Evolutionary conservation across 495 filamentous ascomycete genomes (phyloP).

Genomic region (Penicillium subrubescens): DNA sequence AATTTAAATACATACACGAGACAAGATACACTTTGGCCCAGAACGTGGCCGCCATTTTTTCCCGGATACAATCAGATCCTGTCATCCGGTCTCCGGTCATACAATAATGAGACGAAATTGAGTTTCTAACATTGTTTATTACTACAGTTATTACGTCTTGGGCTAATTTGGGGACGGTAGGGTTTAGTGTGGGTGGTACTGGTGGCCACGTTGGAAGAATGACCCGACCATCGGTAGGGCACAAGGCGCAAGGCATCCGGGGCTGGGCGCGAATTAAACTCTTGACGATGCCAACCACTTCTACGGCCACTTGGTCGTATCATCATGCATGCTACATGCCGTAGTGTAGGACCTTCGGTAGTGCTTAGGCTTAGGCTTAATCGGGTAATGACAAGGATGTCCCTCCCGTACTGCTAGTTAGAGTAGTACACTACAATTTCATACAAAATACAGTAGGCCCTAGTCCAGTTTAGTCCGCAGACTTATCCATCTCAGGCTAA

Average conservation of each 20-base stretch:
- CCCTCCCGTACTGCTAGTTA: background rate
- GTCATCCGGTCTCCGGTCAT: background rate
- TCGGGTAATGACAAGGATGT: background rate
- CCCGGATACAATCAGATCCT: background rate
- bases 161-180: background rate
- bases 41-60: background rate
- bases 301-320: background rate
- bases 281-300: background rate
- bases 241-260: conserved; percentile 3
- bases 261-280: conserved; percentile 10
- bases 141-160: background rate
- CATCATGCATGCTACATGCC: background rate
- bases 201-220: conserved; percentile 6
- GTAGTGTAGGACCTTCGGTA: background rate
- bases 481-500: background rate
- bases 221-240: background rate
- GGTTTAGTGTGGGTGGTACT: background rate
- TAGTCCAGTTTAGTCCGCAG: background rate
- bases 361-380: background rate
- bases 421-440: no score
- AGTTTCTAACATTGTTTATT: background rate
- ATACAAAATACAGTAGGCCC: background rate
- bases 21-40: background rate
- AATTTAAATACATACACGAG: background rate
- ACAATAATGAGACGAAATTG: background rate